A percentile compares a stretch with the other conserved stretches of the same genome.
Evolutionary conservation across 2,329 filamentous ascomycete genomes (phyloP).

Genomic region (Scedosporium dehoogii): DNA sequence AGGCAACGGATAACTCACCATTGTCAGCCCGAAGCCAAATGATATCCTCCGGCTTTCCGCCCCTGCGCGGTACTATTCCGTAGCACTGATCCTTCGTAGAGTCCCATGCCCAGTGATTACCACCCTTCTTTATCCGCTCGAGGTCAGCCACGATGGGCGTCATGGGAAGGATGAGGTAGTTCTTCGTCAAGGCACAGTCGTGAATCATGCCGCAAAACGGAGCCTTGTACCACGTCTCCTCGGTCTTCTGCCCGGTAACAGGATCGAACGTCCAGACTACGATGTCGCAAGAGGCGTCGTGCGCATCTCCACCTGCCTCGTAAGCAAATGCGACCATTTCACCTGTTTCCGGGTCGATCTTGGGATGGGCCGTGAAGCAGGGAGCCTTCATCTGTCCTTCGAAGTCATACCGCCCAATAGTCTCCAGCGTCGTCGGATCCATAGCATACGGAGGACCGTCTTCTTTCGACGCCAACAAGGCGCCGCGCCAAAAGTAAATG

Average conservation of each 20-base stretch:
- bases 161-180: slow-evolving; percentile 36
- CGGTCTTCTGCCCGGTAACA: slow-evolving; percentile 26
- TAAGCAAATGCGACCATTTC: slow-evolving; percentile 44
- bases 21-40: slow-evolving; percentile 41
- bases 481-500: slow-evolving; percentile 45
- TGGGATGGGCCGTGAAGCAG: slow-evolving; percentile 43
- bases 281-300: slow-evolving; percentile 32
- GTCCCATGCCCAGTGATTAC: slow-evolving; percentile 42
- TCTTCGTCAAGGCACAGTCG: slow-evolving; percentile 36
- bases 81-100: slow-evolving; percentile 45
- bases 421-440: slow-evolving; percentile 38
- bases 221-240: slow-evolving; percentile 38
- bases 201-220: slow-evolving; percentile 43
- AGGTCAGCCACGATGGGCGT: slow-evolving; percentile 36
- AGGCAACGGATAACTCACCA: slow-evolving; percentile 23
- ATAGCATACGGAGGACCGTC: slow-evolving; percentile 40
- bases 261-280: slow-evolving; percentile 34
- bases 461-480: slow-evolving; percentile 46
- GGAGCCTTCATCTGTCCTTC: slow-evolving; percentile 36
- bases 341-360: slow-evolving; percentile 39
- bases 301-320: slow-evolving; percentile 31
- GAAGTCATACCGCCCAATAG: slow-evolving; percentile 39
- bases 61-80: slow-evolving; percentile 39
- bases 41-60: slow-evolving; percentile 40
- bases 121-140: slow-evolving; percentile 32